These are phyloP conservation scores for Gentiana straminea DNA, from an alignment of 257 asterid species.

Conservation along the genomic window DNA sequence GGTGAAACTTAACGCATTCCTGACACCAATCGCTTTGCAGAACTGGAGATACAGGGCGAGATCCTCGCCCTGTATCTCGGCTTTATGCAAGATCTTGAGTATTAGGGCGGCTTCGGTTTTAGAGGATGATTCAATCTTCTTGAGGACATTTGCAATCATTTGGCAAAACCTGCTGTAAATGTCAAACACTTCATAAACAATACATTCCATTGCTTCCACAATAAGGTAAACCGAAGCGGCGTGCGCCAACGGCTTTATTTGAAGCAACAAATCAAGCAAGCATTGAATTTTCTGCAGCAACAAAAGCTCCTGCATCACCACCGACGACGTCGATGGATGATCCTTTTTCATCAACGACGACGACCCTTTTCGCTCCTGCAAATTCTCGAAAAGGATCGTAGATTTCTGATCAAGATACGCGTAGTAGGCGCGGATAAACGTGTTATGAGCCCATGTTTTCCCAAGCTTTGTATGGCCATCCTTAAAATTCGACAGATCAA, in stretches of 20 bases:
- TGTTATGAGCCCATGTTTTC: slow-evolving; percentile 40
- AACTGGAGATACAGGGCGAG: slow-evolving; percentile 42
- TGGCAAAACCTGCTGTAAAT: slow-evolving; percentile 52
- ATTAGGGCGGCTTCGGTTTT: slow-evolving; percentile 47
- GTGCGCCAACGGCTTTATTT: slow-evolving; percentile 39
- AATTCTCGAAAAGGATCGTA: slow-evolving; percentile 19
- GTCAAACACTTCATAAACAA: slow-evolving; percentile 53
- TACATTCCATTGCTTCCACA: slow-evolving; percentile 60
- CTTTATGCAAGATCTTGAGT: slow-evolving; percentile 43
- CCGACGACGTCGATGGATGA: neutral
- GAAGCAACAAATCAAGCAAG: slow-evolving; percentile 45
- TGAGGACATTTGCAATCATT: slow-evolving; percentile 46
- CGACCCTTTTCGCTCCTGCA: slow-evolving; percentile 18
- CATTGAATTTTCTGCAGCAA: slow-evolving; percentile 43
- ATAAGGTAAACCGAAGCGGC: slow-evolving; percentile 38
- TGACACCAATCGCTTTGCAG: slow-evolving; percentile 56
- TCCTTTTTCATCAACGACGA: neutral
- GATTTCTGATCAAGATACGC: slow-evolving; percentile 77
- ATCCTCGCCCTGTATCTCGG: slow-evolving; percentile 46
- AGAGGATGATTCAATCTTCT: slow-evolving; percentile 35
- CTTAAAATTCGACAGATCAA: slow-evolving; percentile 56
- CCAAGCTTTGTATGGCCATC: slow-evolving; percentile 30
- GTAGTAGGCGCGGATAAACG: slow-evolving; percentile 55
- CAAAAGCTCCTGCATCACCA: slow-evolving; percentile 33
- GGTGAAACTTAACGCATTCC: slow-evolving; percentile 43